Evolutionary conservation across 768 basidiomycete species (phyloP), one percentile per base, ranked within the genome.

Genomic region (Kwoniella mangroviensis): DNA sequence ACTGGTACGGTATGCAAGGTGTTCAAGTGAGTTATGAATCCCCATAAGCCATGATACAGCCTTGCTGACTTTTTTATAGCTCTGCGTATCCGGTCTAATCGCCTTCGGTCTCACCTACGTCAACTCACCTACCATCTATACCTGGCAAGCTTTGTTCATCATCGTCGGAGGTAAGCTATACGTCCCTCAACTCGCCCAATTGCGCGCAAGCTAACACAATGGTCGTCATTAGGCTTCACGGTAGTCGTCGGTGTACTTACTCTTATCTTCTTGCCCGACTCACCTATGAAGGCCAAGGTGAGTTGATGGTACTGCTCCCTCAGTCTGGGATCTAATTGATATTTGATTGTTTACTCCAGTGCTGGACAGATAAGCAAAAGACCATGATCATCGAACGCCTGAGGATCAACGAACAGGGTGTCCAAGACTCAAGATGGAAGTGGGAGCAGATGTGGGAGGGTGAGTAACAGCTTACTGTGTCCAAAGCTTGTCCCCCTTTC

Each of bases 391-490:
- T 86, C 24, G 86, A 88, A 77, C 83, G 87, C 42, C 85, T 88
- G 7, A 78, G 87, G 28, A 85, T 86, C 75, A 88, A 88, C 69
- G 85, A 87, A 57, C 86, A 86, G 24, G 86, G 86, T 19, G 85
- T 88, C 15, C 87, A 87, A 75, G 87, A 88, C 73, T 85, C 83
- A 70, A 79, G 83, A 52, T 88, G 87, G 81, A 88, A 88, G 58
- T 73, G 66, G 74, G 72, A 73, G 21, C 78, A 79, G 42, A 52
- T 77, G 85, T 82, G 78, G 65, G 87, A 88, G 74, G 71, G 71
- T 73, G n/a, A 34, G 71, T 54, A n/a, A 12, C 12, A n/a, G 52
- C 52, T 41, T 56, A 9, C 9, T 24, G 19, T 21, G 42, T 15
- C 13, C 34, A 17, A 28, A 52, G 7, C 42, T 4, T 34, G 6